Conservation (phyloP, 2,329 filamentous ascomycete species). For the Microcyclospora pomicola region DNA sequence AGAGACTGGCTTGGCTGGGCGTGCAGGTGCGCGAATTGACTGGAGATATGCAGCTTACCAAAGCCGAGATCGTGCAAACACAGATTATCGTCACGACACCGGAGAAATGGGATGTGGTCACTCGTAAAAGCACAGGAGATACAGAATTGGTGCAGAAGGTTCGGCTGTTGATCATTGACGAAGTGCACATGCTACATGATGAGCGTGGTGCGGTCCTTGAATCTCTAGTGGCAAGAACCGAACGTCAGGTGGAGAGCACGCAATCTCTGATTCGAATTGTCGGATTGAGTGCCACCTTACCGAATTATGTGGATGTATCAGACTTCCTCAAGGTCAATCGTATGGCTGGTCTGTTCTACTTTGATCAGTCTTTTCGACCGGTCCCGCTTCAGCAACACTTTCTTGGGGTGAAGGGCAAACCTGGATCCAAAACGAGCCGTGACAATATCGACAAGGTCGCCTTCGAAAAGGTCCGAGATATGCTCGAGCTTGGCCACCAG, state of each 20-base stretch:
- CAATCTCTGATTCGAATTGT: slow-evolving; percentile 95
- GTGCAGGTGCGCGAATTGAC: slow-evolving; percentile 87
- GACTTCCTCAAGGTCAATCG: slow-evolving; percentile 96
- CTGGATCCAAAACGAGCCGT: slow-evolving; percentile 63
- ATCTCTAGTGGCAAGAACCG: slow-evolving; percentile 84
- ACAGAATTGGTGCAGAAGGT: slow-evolving; percentile 97
- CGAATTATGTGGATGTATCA: slow-evolving; percentile 92
- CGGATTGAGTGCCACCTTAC: slow-evolving; percentile 85
- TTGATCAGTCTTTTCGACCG: slow-evolving; percentile 87
- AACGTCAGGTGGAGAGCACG: slow-evolving; percentile 93
- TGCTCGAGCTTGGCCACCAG: slow-evolving; percentile 85
- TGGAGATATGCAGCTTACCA: slow-evolving; percentile 97
- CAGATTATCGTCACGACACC: slow-evolving; percentile 98
- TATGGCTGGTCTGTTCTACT: slow-evolving; percentile 86
- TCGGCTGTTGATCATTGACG: slow-evolving; percentile 87
- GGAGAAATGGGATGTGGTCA: slow-evolving; percentile 99
- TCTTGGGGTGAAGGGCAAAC: slow-evolving; percentile 85
- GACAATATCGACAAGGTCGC: slow-evolving; percentile 80
- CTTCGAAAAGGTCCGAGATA: slow-evolving; percentile 89
- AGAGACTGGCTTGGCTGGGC: slow-evolving; percentile 83
- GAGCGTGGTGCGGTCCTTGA: slow-evolving; percentile 93
- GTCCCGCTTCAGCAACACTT: slow-evolving; percentile 97
- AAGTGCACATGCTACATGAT: slow-evolving; percentile 98
- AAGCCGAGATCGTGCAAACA: slow-evolving; percentile 86
- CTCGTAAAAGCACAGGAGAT: slow-evolving; percentile 89